Evolutionary conservation across 176 grass and related monocot genomes (phyloP).

Genomic region (Saccharum spontaneum): DNA sequence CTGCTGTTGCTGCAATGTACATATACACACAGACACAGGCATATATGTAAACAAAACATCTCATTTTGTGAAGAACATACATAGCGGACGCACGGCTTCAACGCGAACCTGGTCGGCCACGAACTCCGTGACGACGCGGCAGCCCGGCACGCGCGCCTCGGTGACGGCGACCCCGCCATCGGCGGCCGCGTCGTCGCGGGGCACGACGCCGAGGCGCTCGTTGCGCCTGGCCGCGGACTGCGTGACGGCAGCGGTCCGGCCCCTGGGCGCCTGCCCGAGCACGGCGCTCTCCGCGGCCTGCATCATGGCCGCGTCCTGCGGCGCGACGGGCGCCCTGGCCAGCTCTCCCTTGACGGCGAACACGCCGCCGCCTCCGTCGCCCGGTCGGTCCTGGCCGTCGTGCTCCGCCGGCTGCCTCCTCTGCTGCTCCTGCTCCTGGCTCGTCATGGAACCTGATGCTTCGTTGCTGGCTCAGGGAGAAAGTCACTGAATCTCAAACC

Average conservation of each 20-base stretch:
- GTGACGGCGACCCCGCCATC: slow-evolving; percentile 40
- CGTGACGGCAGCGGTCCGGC: slow-evolving; percentile 46
- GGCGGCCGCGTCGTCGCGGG: background rate
- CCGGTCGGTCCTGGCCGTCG: background rate
- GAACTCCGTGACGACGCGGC: slow-evolving; percentile 47
- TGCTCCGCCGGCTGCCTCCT: background rate
- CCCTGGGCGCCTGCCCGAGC: slow-evolving; percentile 17
- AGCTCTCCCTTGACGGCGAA: slow-evolving; percentile 42
- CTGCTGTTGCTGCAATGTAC: no score
- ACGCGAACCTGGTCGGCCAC: slow-evolving; percentile 41
- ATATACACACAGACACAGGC: no score
- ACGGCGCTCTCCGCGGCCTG: slow-evolving; percentile 35
- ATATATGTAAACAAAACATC: background rate
- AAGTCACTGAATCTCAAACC: no score
- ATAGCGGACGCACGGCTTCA: background rate
- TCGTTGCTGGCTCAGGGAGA: background rate
- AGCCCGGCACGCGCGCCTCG: slow-evolving; percentile 28
- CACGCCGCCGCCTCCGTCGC: slow-evolving; percentile 7
- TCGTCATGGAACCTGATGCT: slow-evolving; percentile 19
- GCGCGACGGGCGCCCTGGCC: slow-evolving; percentile 17
- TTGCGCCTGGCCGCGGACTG: slow-evolving; percentile 49
- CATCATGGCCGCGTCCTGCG: slow-evolving; percentile 54
- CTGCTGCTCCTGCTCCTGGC: slow-evolving; percentile 36
- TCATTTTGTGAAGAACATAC: background rate
- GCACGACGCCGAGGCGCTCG: slow-evolving; percentile 32